Conservation (phyloP, 306 rosid species). For the Cucurbita pepo region DNA sequence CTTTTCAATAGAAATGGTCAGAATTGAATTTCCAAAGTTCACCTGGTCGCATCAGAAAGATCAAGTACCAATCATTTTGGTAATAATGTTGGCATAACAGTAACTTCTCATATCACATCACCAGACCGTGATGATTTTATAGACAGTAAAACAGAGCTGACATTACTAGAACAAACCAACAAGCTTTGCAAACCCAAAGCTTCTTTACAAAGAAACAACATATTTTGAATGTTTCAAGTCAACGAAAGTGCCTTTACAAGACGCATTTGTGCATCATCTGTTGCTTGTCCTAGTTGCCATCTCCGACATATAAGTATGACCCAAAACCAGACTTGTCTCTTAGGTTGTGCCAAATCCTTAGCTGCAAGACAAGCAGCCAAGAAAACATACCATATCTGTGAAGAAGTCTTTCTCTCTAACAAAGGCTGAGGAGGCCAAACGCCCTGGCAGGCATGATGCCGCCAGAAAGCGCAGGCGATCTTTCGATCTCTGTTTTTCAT, state of each 20-base stretch:
- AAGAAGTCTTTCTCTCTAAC: conserved; percentile 56
- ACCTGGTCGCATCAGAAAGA: neutral
- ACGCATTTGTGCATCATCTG: conserved; percentile 23
- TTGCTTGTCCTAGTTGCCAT: conserved; percentile 30
- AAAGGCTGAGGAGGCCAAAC: conserved; percentile 9
- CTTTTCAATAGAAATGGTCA: neutral
- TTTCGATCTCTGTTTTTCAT: conserved; percentile 33
- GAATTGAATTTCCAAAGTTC: neutral
- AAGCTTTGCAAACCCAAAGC: neutral
- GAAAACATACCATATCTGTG: conserved; percentile 38
- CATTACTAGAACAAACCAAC: neutral
- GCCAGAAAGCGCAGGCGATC: conserved; percentile 10
- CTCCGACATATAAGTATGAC: conserved; percentile 22
- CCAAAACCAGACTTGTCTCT: neutral
- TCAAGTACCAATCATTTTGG: neutral
- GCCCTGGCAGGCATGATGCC: conserved; percentile 2
- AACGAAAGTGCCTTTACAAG: conserved; percentile 18
- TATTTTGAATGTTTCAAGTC: conserved; percentile 42
- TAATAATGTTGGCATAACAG: neutral
- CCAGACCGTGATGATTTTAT: neutral
- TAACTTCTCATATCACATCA: neutral
- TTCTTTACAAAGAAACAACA: neutral
- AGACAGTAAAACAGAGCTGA: neutral
- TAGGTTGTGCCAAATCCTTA: neutral
- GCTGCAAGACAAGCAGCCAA: conserved; percentile 9